A percentile compares a stretch with the other conserved stretches of the same genome.
These are phyloP conservation scores for Sonneratia alba DNA, from an alignment of 345 rosid genomes.

Conservation along the genomic window DNA sequence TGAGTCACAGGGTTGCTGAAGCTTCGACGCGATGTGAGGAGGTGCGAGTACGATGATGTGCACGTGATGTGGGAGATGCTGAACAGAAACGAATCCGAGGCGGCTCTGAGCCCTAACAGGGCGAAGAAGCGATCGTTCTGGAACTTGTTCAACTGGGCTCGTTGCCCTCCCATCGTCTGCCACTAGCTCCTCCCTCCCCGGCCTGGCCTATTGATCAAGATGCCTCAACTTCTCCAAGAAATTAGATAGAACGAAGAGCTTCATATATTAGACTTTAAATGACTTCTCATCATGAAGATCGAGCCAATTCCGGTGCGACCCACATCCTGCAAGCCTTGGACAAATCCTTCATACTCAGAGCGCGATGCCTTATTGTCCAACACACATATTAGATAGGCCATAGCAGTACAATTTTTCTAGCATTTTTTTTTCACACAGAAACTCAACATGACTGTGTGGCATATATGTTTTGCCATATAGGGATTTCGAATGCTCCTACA, in stretches of 20 bases:
- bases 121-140: constrained; percentile 21
- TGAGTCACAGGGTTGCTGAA: constrained; percentile 4
- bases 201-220: too few relatives aligned
- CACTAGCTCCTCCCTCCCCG: background rate
- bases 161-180: constrained; percentile 19
- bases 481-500: too few relatives aligned
- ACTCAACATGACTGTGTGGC: too few relatives aligned
- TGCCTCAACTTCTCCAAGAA: background rate
- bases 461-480: too few relatives aligned
- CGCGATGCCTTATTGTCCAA: background rate
- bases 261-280: background rate
- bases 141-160: constrained; percentile 16
- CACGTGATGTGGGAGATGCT: constrained; percentile 45
- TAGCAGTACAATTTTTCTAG: background rate
- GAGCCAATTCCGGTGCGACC: background rate
- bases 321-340: background rate
- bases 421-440: background rate
- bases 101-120: background rate
- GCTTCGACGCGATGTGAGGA: constrained; percentile 34
- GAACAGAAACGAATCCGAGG: constrained; percentile 19
- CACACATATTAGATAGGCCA: background rate
- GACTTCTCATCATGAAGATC: background rate
- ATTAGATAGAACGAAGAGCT: background rate
- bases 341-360: background rate
- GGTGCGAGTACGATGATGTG: constrained; percentile 44